These are phyloP conservation scores for Coemansia sp. DNA, from an alignment of 192 early-diverging fungal species.

Conservation along the genomic window DNA sequence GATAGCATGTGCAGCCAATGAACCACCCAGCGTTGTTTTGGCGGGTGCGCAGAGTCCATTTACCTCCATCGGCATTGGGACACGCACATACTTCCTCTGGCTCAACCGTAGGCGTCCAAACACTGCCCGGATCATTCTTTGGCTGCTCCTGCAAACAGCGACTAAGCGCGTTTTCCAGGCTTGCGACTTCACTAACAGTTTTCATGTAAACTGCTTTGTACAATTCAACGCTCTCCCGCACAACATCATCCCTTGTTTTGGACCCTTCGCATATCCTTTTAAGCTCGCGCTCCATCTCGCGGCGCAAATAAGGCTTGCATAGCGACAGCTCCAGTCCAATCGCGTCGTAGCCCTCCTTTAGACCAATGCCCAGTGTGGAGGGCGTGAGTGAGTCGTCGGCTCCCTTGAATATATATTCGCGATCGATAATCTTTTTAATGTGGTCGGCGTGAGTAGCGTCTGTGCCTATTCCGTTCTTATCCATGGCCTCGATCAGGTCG, in stretches of 20 bases:
- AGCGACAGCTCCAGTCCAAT: constrained; percentile 85
- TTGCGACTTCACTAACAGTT: constrained; percentile 50
- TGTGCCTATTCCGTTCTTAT: constrained; percentile 93
- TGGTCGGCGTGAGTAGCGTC: constrained; percentile 97
- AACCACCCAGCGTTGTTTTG: constrained; percentile 24
- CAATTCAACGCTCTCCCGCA: constrained; percentile 63
- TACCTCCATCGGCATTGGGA: constrained; percentile 16
- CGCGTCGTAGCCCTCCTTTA: constrained; percentile 83
- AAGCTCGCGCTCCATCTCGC: constrained; percentile 81
- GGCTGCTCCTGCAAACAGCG: constrained; percentile 35
- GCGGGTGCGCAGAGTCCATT: constrained; percentile 9
- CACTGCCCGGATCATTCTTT: background rate
- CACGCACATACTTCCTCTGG: constrained; percentile 28
- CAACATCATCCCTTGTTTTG: constrained; percentile 65
- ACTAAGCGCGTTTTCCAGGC: constrained; percentile 52
- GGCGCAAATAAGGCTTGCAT: constrained; percentile 84
- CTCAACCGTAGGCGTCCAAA: constrained; percentile 20
- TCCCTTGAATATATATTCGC: constrained; percentile 81
- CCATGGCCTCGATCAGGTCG: constrained; percentile 89
- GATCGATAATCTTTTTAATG: constrained; percentile 88
- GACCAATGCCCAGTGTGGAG: constrained; percentile 80
- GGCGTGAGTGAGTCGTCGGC: constrained; percentile 63
- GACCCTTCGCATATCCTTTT: constrained; percentile 69
- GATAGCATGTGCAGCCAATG: constrained; percentile 53
- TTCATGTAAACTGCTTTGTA: constrained; percentile 73